These are phyloP conservation scores for Jaltomata sinuosa DNA, from an alignment of 257 asterid species.

Conservation along the genomic window DNA sequence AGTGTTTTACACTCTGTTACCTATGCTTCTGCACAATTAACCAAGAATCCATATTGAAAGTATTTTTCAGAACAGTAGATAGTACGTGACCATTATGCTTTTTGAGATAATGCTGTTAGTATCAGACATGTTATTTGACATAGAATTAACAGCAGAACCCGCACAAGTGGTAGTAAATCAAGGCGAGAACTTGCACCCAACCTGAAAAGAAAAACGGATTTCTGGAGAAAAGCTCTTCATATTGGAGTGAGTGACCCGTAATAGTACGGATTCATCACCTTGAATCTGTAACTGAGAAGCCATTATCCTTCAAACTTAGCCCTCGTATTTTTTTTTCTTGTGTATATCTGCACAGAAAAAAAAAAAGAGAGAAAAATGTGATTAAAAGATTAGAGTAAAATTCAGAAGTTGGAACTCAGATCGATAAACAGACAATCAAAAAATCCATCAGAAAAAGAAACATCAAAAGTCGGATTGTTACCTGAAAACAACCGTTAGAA, in stretches of 20 bases:
- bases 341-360: background rate
- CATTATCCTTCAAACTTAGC: conserved; percentile 21
- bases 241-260: conserved; percentile 75
- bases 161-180: background rate
- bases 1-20: background rate
- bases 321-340: background rate
- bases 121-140: background rate
- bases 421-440: background rate
- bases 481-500: background rate
- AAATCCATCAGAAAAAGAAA: no score
- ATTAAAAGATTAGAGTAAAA: background rate
- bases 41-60: background rate
- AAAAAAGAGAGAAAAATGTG: background rate
- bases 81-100: background rate
- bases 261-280: conserved; percentile 68
- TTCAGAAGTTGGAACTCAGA: background rate
- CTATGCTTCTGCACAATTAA: background rate
- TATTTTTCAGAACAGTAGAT: background rate
- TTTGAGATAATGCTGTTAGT: background rate
- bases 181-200: background rate
- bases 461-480: no score
- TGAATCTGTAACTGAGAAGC: conserved; percentile 48
- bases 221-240: conserved; percentile 77
- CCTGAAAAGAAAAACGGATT: conserved; percentile 68
- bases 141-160: background rate